Evolutionary conservation across 164 flowering plant species (phyloP), one percentile per base, ranked within the genome.

Genomic region (Euptelea pleiosperma): DNA sequence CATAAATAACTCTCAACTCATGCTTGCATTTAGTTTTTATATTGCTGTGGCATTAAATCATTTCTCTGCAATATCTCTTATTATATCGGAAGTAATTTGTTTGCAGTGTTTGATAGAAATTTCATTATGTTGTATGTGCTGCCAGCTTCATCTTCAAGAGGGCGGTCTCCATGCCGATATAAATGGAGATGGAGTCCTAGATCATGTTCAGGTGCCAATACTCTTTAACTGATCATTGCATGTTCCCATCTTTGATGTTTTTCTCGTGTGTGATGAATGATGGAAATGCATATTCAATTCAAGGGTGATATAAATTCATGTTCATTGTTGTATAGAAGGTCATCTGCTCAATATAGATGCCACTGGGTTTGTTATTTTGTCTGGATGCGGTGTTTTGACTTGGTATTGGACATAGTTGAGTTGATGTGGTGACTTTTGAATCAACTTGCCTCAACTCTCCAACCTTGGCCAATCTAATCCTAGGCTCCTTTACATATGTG

Each of bases 161-260:
- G 96, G 98, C 37, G 99, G 99, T 6, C 96, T 94, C 39, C 99
- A 94, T 84, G 96, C 97, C 70, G 99, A 94, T 79, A 81, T 94
- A 25, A 91, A 94, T 73, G 99, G 99, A 60, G 96, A 91, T 70
- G 99, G 98, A 26, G 98, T 94, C 51, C 69, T 94, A 30, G 99
- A 94, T 77, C 99, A 91, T 80, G 98, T 91, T 44, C 97, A 89
- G 96, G 98, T 94, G 61, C 49, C 12, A 44, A 5, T 7, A n/a
- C 11, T 58, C 36, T 56, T 39, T 47, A 35, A 14, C 26, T 43
- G n/a, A 19, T 3, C 35, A 40, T 15, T 22, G 30, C 43, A n/a
- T 50, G 33, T 18, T 18, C 36, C 45, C 36, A 19, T 6, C n/a
- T 21, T 46, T 39, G 39, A 37, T 19, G 10, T n/a, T 22, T 29